These are phyloP conservation scores for Fraxinus angustifolia DNA, from an alignment of 305 asterid genomes.

Conservation along the genomic window DNA sequence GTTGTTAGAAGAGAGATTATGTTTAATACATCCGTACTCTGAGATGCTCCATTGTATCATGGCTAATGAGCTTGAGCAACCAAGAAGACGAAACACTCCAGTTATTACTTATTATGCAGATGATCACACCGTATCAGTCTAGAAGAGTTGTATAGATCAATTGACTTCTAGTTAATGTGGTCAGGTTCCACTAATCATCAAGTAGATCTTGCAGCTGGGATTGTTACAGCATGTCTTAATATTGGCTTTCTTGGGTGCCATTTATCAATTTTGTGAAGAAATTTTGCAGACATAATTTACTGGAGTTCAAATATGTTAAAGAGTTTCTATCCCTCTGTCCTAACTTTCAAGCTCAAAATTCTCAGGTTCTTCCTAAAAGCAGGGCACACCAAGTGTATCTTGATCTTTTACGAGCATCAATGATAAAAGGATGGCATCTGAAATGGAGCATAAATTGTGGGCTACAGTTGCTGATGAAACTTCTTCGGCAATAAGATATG, in stretches of 20 bases:
- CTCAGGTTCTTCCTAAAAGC: constrained; percentile 87
- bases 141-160: constrained; percentile 85
- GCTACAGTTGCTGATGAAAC: constrained; percentile 87
- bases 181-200: constrained; percentile 72
- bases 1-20: no score
- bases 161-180: constrained; percentile 81
- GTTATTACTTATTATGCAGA: constrained; percentile 42
- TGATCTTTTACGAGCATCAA: constrained; percentile 71
- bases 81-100: constrained; percentile 37
- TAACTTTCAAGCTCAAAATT: constrained; percentile 54
- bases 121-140: constrained; percentile 69
- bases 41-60: constrained; percentile 71
- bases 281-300: constrained; percentile 57
- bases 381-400: constrained; percentile 81
- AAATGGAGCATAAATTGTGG: constrained; percentile 71
- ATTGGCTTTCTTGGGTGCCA: constrained; percentile 87
- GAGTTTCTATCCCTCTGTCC: constrained; percentile 57
- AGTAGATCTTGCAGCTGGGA: constrained; percentile 76
- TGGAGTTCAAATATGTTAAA: constrained; percentile 56
- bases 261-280: constrained; percentile 74
- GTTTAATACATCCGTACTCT: constrained; percentile 40
- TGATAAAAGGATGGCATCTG: constrained; percentile 52
- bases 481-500: constrained; percentile 85
- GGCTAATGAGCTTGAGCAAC: constrained; percentile 84
- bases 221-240: constrained; percentile 73